Evolutionary conservation across 257 asterid genomes (phyloP).

Genomic region (Solanum phureja): DNA sequence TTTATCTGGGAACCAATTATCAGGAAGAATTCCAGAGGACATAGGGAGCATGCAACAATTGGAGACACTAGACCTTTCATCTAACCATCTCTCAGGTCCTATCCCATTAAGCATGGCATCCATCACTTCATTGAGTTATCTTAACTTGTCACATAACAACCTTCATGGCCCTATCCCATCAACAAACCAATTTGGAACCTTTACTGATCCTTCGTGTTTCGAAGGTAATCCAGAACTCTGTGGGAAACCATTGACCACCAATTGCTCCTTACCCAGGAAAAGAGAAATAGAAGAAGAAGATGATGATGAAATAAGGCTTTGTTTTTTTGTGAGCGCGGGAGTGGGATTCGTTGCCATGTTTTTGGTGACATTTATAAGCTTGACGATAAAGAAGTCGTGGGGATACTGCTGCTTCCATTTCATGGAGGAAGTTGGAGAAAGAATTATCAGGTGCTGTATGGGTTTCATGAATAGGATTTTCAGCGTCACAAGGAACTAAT

Average conservation of each 20-base stretch:
- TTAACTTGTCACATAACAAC: neutral
- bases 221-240: slow-evolving; percentile 8
- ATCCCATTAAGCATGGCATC: slow-evolving; percentile 6
- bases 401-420: neutral
- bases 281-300: too few species aligned
- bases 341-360: too few species aligned
- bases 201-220: slow-evolving; percentile 1
- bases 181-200: neutral
- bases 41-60: neutral
- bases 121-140: neutral
- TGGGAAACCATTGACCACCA: neutral
- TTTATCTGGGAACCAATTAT: slow-evolving; percentile 6
- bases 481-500: too few species aligned
- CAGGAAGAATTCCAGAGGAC: slow-evolving; percentile 7
- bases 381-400: too few species aligned
- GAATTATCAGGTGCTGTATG: neutral
- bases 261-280: too few species aligned
- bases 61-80: slow-evolving; percentile 12
- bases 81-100: neutral
- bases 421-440: neutral
- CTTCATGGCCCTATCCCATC: neutral
- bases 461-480: neutral
- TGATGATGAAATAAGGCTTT: too few species aligned
- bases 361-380: too few species aligned
- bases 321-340: too few species aligned